phyloP scores from a whole-genome alignment of 2,329 filamentous ascomycete genomes.

The Aspergillus chevalieri region DNA sequence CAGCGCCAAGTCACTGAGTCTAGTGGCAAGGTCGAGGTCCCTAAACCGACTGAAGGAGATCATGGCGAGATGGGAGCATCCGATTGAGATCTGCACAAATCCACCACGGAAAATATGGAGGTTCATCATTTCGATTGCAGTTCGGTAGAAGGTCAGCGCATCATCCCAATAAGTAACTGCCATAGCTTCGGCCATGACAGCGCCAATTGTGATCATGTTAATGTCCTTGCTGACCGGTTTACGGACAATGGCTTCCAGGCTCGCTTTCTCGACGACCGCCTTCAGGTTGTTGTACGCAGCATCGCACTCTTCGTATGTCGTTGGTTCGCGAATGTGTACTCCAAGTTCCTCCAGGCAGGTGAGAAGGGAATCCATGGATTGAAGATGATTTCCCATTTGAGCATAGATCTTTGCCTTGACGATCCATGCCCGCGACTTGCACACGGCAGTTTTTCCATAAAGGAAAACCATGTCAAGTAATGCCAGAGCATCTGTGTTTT shows the following conservation, averaged over 20 bases:
- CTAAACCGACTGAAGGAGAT: slow-evolving; percentile 54
- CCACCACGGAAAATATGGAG: slow-evolving; percentile 50
- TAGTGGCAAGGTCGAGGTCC: slow-evolving; percentile 49
- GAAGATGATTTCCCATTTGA: slow-evolving; percentile 63
- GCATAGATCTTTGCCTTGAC: slow-evolving; percentile 73
- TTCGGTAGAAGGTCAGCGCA: slow-evolving; percentile 53
- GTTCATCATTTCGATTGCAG: slow-evolving; percentile 53
- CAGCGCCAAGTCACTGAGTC: slow-evolving; percentile 49
- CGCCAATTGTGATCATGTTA: slow-evolving; percentile 41
- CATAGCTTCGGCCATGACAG: slow-evolving; percentile 54
- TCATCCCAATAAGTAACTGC: slow-evolving; percentile 57
- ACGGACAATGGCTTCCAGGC: slow-evolving; percentile 36
- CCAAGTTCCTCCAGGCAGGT: slow-evolving; percentile 65
- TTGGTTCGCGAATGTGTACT: slow-evolving; percentile 58
- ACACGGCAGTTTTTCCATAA: slow-evolving; percentile 64
- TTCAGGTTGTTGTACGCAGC: slow-evolving; percentile 60
- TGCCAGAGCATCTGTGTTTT: slow-evolving; percentile 60
- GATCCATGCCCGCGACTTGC: slow-evolving; percentile 79
- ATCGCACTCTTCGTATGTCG: slow-evolving; percentile 72
- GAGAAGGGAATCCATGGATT: slow-evolving; percentile 64
- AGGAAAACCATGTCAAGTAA: slow-evolving; percentile 65
- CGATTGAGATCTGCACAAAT: slow-evolving; percentile 53
- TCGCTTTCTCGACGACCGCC: slow-evolving; percentile 55
- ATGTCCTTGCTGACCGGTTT: slow-evolving; percentile 39
- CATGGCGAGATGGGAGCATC: slow-evolving; percentile 53